phyloP scores from a whole-genome alignment of 2,329 filamentous ascomycete species.

The Ophiostoma quercus region DNA sequence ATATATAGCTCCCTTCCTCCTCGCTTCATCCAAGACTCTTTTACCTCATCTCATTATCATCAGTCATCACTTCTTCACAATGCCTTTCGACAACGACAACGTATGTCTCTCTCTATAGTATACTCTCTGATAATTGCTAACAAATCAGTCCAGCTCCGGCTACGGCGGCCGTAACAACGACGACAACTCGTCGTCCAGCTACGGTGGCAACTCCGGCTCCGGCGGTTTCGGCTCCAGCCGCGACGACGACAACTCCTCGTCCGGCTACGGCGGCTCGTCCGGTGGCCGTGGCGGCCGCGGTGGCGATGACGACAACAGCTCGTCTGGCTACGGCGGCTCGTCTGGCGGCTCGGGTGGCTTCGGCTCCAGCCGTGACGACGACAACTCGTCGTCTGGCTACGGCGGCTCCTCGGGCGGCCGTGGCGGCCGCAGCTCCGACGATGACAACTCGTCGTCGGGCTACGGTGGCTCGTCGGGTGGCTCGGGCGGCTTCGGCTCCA shows the following conservation, averaged over 20 bases:
- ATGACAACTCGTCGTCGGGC: constrained; percentile 19
- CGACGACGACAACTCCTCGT: constrained; percentile 25
- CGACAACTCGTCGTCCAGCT: not conserved
- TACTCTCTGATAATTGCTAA: constrained; percentile 31
- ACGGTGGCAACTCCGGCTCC: not conserved
- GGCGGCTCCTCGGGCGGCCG: constrained; percentile 23
- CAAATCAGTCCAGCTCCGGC: constrained; percentile 28
- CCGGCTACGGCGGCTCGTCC: constrained; percentile 11
- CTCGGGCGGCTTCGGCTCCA: constrained; percentile 1
- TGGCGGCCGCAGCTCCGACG: not conserved
- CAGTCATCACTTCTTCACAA: constrained; percentile 25
- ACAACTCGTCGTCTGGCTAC: constrained; percentile 20
- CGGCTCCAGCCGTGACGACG: constrained; percentile 6
- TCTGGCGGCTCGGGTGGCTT: constrained; percentile 21
- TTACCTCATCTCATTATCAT: not conserved
- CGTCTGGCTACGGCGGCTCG: constrained; percentile 15
- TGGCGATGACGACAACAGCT: constrained; percentile 17
- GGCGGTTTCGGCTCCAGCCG: constrained; percentile 4
- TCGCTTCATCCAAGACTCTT: not conserved
- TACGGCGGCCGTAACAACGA: constrained; percentile 16
- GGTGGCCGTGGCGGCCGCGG: constrained; percentile 1
- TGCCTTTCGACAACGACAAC: constrained; percentile 16
- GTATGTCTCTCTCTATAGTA: constrained; percentile 35
- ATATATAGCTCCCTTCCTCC: constrained; percentile 19
- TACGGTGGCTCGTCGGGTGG: constrained; percentile 22